These are phyloP conservation scores for Lipomyces starkeyi DNA, from an alignment of 805 yeast species.

Conservation along the genomic window DNA sequence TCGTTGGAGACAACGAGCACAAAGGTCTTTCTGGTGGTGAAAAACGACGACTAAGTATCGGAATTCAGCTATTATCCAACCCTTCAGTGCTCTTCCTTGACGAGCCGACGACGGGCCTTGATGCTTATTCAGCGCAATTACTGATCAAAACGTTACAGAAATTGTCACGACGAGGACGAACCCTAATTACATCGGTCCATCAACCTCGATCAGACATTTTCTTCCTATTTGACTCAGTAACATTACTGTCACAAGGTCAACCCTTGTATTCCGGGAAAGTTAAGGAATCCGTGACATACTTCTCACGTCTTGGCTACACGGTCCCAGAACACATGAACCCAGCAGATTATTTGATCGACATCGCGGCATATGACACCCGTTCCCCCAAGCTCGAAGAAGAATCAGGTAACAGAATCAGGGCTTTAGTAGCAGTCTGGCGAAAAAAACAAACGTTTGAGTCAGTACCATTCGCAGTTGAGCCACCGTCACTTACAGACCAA, in stretches of 20 bases:
- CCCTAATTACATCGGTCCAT: slow-evolving; percentile 77
- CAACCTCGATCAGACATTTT: slow-evolving; percentile 84
- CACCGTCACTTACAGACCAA: slow-evolving; percentile 39
- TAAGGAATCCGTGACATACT: slow-evolving; percentile 54
- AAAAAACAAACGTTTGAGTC: slow-evolving; percentile 7
- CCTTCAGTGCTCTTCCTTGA: slow-evolving; percentile 80
- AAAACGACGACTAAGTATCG: slow-evolving; percentile 75
- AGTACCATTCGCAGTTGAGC: slow-evolving; percentile 12
- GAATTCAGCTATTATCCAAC: slow-evolving; percentile 74
- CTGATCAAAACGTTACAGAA: slow-evolving; percentile 66
- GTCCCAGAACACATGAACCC: slow-evolving; percentile 61
- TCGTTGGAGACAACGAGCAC: slow-evolving; percentile 59
- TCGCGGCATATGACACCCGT: slow-evolving; percentile 62
- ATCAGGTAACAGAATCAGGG: slow-evolving; percentile 47
- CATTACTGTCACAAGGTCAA: slow-evolving; percentile 68
- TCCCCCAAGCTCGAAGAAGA: slow-evolving; percentile 47
- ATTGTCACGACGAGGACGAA: slow-evolving; percentile 65
- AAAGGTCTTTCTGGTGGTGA: slow-evolving; percentile 86
- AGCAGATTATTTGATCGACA: slow-evolving; percentile 64
- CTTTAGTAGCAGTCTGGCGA: slow-evolving; percentile 51
- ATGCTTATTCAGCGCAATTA: slow-evolving; percentile 73
- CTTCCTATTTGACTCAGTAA: slow-evolving; percentile 67
- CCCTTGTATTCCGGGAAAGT: slow-evolving; percentile 57
- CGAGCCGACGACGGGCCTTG: slow-evolving; percentile 89
- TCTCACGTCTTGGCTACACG: slow-evolving; percentile 53